A percentile compares a stretch with the other conserved stretches of the same genome.
Conservation (phyloP, 805 yeast genomes). For the Yamadazyma kitorensis region DNA sequence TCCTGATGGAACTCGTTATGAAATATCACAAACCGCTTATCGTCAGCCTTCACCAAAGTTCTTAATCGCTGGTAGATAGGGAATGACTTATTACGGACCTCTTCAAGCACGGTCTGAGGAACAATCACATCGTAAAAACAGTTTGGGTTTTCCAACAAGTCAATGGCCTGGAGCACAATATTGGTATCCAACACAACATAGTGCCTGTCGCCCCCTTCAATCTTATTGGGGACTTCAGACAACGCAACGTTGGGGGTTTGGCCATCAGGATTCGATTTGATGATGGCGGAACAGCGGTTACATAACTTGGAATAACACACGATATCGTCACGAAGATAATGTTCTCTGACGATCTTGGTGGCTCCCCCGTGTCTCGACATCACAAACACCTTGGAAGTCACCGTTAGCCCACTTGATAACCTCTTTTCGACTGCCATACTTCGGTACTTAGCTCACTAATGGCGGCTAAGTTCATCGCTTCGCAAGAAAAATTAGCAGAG, state of each 20-base stretch:
- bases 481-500: too few species aligned
- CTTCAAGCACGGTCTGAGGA: slow-evolving; percentile 95
- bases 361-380: slow-evolving; percentile 89
- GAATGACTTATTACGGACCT: slow-evolving; percentile 80
- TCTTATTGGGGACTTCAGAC: slow-evolving; percentile 54
- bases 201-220: slow-evolving; percentile 59
- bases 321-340: slow-evolving; percentile 86
- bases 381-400: slow-evolving; percentile 86
- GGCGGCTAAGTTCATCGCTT: too few species aligned
- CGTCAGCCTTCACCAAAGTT: slow-evolving; percentile 68
- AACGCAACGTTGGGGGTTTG: slow-evolving; percentile 64
- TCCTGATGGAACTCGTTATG: slow-evolving; percentile 85
- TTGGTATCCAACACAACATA: slow-evolving; percentile 87
- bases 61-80: slow-evolving; percentile 87
- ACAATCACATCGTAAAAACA: slow-evolving; percentile 86
- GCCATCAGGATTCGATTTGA: slow-evolving; percentile 65
- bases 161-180: slow-evolving; percentile 83
- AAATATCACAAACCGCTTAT: slow-evolving; percentile 83
- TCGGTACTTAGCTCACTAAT: too few species aligned
- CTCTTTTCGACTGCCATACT: slow-evolving; percentile 26
- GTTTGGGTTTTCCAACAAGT: slow-evolving; percentile 71
- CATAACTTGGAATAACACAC: slow-evolving; percentile 85
- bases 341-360: slow-evolving; percentile 88
- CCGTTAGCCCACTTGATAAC: slow-evolving; percentile 47
- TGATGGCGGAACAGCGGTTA: slow-evolving; percentile 50